Base-by-base conservation (phyloP, 768 basidiomycete genomes). In the Boletus edulis region DNA sequence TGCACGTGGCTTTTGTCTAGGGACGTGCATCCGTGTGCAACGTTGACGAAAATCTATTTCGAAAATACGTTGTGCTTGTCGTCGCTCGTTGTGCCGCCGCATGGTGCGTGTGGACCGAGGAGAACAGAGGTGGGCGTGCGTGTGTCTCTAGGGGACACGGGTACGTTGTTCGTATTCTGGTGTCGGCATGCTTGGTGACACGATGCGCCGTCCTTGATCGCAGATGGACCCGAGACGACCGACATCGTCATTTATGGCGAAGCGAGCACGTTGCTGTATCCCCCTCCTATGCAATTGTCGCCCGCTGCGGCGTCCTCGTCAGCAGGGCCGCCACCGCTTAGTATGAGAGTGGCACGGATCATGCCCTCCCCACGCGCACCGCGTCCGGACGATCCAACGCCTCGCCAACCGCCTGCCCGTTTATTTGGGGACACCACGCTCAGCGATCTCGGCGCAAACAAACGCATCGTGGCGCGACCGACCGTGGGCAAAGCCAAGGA, bases 301-400 rank as follows among this genome's bases (percentile, higher is more conserved):
- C 22, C 61, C 4, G 41, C 66, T 11, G 42, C 49, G 22, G 42
- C 41, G 37, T 71, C 72, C 14, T 50, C 63, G 10, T 64, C 67
- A 3, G 20, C 38, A 44, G 49, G 68, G 32, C 42, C 62, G 2
- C 69, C 67, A 1, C 62, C 61, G 0, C 59, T 80, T 5, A 60
- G 52, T 0, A 65, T 87, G 20, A 71, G 74, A 17, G 87, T 87
- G 8, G 86, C 82, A 0, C 81, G 85, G 39, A 77, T 89, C 55
- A 74, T 77, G 10, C 65, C 79, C 61, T 64, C 68, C 15, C 73
- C 78, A 44, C 75, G 61, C 2, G 56, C 64, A 0, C 86, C 85
- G 5, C 76, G 89, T 35, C 89, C 89, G 0, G 89, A 91, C 57
- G 89, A 91, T 56, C 89, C 88, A 0, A 89, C 84, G 6, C 89